These are phyloP conservation scores for Malus asiatica DNA, from an alignment of 306 rosid species.

Conservation along the genomic window DNA sequence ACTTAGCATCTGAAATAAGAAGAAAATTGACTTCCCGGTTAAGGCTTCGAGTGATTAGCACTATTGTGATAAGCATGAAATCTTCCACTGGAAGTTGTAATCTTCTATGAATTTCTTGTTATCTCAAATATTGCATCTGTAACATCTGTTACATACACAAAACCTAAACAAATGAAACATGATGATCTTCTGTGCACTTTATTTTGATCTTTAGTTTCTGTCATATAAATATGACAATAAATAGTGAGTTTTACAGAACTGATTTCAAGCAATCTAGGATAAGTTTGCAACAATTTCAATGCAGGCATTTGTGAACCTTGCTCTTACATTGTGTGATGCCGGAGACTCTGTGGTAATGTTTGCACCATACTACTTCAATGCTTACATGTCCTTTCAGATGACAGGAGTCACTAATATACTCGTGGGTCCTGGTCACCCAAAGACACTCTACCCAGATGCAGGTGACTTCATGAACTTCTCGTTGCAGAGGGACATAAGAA, in stretches of 20 bases:
- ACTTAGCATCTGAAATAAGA: not conserved
- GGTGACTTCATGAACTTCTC: conserved; percentile 33
- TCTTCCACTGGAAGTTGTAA: not conserved
- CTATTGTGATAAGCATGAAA: not conserved
- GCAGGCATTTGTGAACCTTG: conserved; percentile 96
- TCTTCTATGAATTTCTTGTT: not conserved
- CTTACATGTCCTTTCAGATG: conserved; percentile 94
- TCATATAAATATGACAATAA: not conserved
- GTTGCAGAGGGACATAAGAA: not conserved
- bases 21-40: not conserved
- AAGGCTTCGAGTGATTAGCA: not conserved
- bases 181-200: not conserved
- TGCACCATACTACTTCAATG: conserved; percentile 90
- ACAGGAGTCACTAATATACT: conserved; percentile 80
- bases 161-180: not conserved
- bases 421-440: conserved; percentile 72
- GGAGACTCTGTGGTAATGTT: conserved; percentile 90
- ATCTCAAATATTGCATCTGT: not conserved
- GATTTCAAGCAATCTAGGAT: conserved; percentile 17
- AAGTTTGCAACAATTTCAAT: conserved; percentile 11
- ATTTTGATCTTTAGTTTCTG: not conserved
- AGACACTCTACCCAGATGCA: conserved; percentile 82
- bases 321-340: conserved; percentile 88
- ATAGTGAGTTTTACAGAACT: not conserved
- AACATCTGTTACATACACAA: not conserved